Evolutionary conservation across 257 asterid genomes (phyloP), one percentile per base, ranked within the genome.

Genomic region (Solanum clarkiae): DNA sequence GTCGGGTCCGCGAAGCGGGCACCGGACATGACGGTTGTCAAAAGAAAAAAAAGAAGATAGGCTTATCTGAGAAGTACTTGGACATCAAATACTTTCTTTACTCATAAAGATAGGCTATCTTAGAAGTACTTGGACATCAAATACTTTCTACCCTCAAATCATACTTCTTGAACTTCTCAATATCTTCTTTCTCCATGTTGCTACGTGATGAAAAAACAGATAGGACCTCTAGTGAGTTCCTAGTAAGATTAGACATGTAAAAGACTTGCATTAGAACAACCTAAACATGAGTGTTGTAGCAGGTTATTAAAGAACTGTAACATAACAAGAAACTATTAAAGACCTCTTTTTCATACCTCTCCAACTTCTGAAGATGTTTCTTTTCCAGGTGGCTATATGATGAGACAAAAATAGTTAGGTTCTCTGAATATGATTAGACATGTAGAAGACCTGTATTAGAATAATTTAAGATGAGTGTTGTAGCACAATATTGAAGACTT

Each of bases 101-200:
- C 98, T 98, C 91, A 98, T 98, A 89, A 89, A 93, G 1, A 91
- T 86, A 75, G 92, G 93, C 87, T 92, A 97, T 9, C 2, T 26
- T 96, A 93, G 95, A 95, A 95, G 90, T 93, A 95, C 83, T 95
- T 95, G 17, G 95, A 84, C 90, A 88, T 93, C 85, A 93, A 44
- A 86, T 91, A 89, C 29, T 88, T 92, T 60, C 88, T 90, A 62
- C 84, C 89, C 47, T 95, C 96, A 84, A 92, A 93, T 87, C 94
- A 24, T 93, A 91, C 86, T 86, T 93, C 90, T 89, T 84, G 86
- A 90, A 91, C 87, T 93, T 95, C 65, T 57, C 62, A 56, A 56
- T 56, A 17, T 17, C 6, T 20, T 57, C 26, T 5, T n/a, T 18
- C 26, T 57, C 26, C 65, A 69, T 69, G 10, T 32, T 6, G 51